Evolutionary conservation across 2,329 filamentous ascomycete species (phyloP), one percentile per base, ranked within the genome.

Genomic region (Colletotrichum sp.): DNA sequence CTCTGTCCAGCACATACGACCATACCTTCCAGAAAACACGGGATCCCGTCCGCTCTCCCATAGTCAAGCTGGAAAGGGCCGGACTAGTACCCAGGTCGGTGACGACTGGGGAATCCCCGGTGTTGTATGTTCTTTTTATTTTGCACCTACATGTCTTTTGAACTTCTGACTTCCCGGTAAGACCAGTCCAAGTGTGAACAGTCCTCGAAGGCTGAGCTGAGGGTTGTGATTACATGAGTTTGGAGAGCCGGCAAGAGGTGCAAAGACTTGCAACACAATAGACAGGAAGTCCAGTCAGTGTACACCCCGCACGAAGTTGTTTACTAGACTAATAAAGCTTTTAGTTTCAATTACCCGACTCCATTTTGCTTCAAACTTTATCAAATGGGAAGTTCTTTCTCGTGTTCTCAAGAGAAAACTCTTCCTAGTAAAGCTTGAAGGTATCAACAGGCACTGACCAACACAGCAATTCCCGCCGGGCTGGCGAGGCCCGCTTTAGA

Each of bases 11-110:
- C 72, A 77, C 76, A 77, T 78, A 78, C 76, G 76, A 78, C 67
- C 76, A 78, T 74, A 78, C 49, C 69, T 60, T 71, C 36, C 57
- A 59, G 70, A 76, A 69, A 71, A 74, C 69, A 64, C 76, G 73
- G 76, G 76, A 71, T 78, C 76, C 76, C 76, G 76, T 78, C 73
- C 67, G 73, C 76, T 78, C 76, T 73, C 76, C 73, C 76, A 77
- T 69, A 76, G 70, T 64, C 67, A 78, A 77, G 73, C 76, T 64
- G 55, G 62, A 63, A 65, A 78, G 73, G 71, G 68, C 68, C 69
- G 69, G 69, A 77, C 49, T 72, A 77, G 76, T 77, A 76, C 59
- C 67, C 44, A 60, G 59, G 76, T 77, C 72, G 76, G 72, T 76
- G 72, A 75, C 72, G 67, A 77, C 65, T 59, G 44, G 72, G 64